Evolutionary conservation across 1,139 yeast genomes (phyloP), one percentile per base, ranked within the genome.

Genomic region (Candida mesenterica): DNA sequence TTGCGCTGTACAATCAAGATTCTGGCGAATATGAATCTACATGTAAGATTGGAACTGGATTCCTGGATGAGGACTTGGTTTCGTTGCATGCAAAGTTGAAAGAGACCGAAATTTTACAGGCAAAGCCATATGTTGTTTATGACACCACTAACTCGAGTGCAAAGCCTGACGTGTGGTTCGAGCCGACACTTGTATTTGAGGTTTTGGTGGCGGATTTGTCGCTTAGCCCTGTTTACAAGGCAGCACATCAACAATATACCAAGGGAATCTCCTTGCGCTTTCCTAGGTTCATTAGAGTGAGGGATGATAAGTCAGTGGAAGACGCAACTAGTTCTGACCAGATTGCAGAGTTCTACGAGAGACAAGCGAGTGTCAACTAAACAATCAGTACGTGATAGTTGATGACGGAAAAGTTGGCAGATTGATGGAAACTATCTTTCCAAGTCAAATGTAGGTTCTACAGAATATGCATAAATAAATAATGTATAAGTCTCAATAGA

Each of bases 1-100:
- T 94, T 37, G 98, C 96, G 0, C 82, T 94, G 27, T 90, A 88
- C 57, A 90, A 92, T 53, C 79, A 79, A 35, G 96, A 90, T 43
- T 76, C 88, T 0, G 97, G 95, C 15, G 97, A 89, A 50, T 88
- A 78, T 53, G 98, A 92, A 57, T 86, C 97, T 0, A 84, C 95
- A 30, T 92, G 98, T 64, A 92, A 94, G 58, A 90, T 94, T 38
- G 98, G 98, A 30, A 94, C 99, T 1, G 99, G 99, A 0, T 92
- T 92, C 56, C 79, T 90, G 26, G 99, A 92, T 46, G 97, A 86
- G 44, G 76, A 81, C 52, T 68, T 92, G 40, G 75, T 76, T 24
- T 62, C 62, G 28, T 60, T 92, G 26, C 72, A 82, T 52, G 73
- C 72, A 24, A 69, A 69, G 37, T 68, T 92, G 37, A 75, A 81